Evolutionary conservation across 2,329 filamentous ascomycete genomes (phyloP).

Genomic region (Leptographium flavum): DNA sequence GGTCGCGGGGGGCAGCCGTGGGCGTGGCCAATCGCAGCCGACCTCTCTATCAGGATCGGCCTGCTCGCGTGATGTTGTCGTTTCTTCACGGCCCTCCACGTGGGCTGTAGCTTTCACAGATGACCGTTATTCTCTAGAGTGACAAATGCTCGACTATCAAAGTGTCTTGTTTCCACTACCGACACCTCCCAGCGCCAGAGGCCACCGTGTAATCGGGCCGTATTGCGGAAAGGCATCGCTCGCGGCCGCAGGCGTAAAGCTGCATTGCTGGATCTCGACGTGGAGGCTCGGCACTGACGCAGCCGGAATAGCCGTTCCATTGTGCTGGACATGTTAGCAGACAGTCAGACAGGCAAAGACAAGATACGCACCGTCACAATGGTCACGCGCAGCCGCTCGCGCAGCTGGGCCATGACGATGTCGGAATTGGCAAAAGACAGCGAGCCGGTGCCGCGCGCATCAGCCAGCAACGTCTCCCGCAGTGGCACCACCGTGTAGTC

Average conservation of each 20-base stretch:
- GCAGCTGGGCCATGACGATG: slow-evolving; percentile 21
- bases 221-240: slow-evolving; percentile 14
- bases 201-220: slow-evolving; percentile 5
- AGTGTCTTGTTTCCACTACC: no score
- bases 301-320: slow-evolving; percentile 18
- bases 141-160: no score
- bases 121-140: no score
- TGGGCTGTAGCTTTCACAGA: no score
- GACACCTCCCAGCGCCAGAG: background rate
- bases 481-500: slow-evolving; percentile 20
- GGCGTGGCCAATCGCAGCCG: no score
- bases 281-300: slow-evolving; percentile 20
- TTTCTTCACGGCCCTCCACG: no score
- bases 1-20: no score
- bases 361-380: slow-evolving; percentile 7
- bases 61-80: no score
- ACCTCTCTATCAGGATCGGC: no score
- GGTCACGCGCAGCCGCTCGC: slow-evolving; percentile 11
- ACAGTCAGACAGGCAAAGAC: slow-evolving; percentile 3
- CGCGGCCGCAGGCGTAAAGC: slow-evolving; percentile 9
- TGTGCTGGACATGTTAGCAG: no score
- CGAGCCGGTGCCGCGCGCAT: background rate
- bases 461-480: slow-evolving; percentile 6
- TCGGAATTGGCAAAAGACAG: background rate
- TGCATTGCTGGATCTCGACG: slow-evolving; percentile 20